Base-by-base conservation (phyloP, 441 rosid species). In the Pelargonium cotyledonis region DNA sequence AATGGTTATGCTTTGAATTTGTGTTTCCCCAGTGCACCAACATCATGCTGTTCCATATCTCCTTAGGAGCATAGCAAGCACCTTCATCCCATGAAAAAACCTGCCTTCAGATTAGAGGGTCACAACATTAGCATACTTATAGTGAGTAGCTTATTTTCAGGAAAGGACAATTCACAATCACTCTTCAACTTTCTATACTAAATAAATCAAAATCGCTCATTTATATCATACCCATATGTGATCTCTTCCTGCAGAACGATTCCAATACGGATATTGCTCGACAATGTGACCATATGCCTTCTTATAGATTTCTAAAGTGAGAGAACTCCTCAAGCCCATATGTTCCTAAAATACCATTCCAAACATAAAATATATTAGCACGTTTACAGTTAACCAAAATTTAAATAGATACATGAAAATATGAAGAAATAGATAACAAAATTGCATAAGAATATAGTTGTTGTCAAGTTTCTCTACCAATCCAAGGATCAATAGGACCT, bases 31-130 rank as follows among this genome's bases (percentile, higher is more conserved):
- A 94, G 71, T 94, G 98, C 81, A 89, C 97, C 75, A 94, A 72
- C 97, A 91, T 91, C 94, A 86, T 91, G 80, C 98, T 91, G 73
- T 85, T 88, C 98, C 98, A 94, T 80, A 94, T 91, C 86, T 94
- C 97, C 85, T 91, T 94, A n/a, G 98, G 98, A 75, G 98, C 96
- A 87, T 89, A 91, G 84, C 98, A 94, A 83, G 98, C 97, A 86
- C 97, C 97, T 87, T 94, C 97, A 83, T 94, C 97, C 97, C 97
- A 94, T 69, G 98, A 89, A 82, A 94, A 94, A 74, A 75, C 89
- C 98, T 94, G 95, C 86, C 83, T 77, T 78, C 79, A 79, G 80
- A 82, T 75, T 71, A 63, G 53, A 38, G 69, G 67, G 78, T 69
- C 65, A 63, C 72, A 75, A 79, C 58, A 79, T 80, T 80, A 85